phyloP scores from a whole-genome alignment of 1,139 yeast species.

The Pichia sp. region DNA sequence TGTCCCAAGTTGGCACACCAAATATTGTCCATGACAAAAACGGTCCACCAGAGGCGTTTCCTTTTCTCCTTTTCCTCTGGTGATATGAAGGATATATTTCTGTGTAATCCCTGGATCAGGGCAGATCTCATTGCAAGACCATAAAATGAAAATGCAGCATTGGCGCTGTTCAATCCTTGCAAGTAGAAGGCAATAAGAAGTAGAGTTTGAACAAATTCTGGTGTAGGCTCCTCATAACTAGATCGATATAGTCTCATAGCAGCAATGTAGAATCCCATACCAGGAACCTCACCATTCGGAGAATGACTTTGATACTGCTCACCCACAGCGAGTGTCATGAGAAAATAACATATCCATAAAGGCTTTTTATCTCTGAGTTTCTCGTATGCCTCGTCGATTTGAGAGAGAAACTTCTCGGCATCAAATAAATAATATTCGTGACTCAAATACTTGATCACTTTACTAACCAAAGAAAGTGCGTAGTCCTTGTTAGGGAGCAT shows the following conservation, averaged over 20 bases:
- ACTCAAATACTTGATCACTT: conserved; percentile 31
- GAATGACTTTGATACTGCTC: conserved; percentile 28
- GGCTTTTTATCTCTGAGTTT: conserved; percentile 24
- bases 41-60: conserved; percentile 48
- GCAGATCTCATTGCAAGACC: conserved; percentile 43
- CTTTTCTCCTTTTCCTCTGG: conserved; percentile 30
- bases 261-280: conserved; percentile 29
- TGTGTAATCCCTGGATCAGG: conserved; percentile 38
- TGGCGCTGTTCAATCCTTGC: conserved; percentile 39
- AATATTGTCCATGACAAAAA: conserved; percentile 40
- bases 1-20: conserved; percentile 43
- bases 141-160: conserved; percentile 39
- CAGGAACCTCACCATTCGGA: conserved; percentile 19
- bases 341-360: conserved; percentile 22
- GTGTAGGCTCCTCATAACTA: conserved; percentile 34
- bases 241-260: conserved; percentile 35
- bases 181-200: conserved; percentile 38
- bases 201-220: conserved; percentile 37
- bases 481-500: conserved; percentile 29
- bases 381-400: conserved; percentile 28
- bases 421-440: conserved; percentile 37
- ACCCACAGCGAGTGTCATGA: conserved; percentile 25
- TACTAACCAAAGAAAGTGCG: conserved; percentile 28
- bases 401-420: conserved; percentile 15
- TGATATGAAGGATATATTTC: conserved; percentile 26